phyloP scores from a whole-genome alignment of 1,284 basidiomycete species.

The Lentinula novae-zelandiae region DNA sequence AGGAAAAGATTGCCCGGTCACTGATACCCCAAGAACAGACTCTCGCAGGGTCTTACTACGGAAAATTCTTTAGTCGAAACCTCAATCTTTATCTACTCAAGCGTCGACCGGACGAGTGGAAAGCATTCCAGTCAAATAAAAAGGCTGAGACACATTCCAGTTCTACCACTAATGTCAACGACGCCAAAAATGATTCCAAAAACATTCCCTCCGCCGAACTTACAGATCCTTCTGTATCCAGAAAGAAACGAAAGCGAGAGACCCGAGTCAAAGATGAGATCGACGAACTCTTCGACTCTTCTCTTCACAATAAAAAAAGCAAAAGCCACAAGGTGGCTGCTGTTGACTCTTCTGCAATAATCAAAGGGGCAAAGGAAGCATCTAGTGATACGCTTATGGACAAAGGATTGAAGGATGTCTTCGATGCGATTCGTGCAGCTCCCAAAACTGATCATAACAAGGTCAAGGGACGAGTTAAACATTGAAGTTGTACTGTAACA shows the following conservation, averaged over 20 bases:
- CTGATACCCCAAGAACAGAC: slow-evolving; percentile 67
- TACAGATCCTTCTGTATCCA: slow-evolving; percentile 12
- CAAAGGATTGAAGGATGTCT: slow-evolving; percentile 8
- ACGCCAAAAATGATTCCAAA: slow-evolving; percentile 2
- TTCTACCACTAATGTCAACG: slow-evolving; percentile 6
- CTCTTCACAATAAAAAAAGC: slow-evolving; percentile 47
- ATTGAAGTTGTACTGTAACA: slow-evolving; percentile 8
- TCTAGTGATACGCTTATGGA: not conserved
- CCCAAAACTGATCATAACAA: slow-evolving; percentile 7
- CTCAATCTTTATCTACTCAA: slow-evolving; percentile 78
- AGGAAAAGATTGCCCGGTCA: slow-evolving; percentile 89
- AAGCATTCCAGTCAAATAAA: slow-evolving; percentile 41
- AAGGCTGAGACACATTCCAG: slow-evolving; percentile 23
- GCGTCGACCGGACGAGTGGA: slow-evolving; percentile 82
- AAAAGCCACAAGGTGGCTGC: slow-evolving; percentile 26
- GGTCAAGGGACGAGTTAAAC: not conserved
- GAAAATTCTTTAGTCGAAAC: slow-evolving; percentile 81
- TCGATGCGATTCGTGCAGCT: slow-evolving; percentile 11
- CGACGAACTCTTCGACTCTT: slow-evolving; percentile 61
- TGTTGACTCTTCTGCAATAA: not conserved
- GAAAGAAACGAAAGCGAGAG: slow-evolving; percentile 28
- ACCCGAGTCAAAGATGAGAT: slow-evolving; percentile 55
- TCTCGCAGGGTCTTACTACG: slow-evolving; percentile 76
- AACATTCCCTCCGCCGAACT: slow-evolving; percentile 10
- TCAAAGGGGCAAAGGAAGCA: not conserved